Evolutionary conservation across 257 asterid species (phyloP), one percentile per base, ranked within the genome.

Genomic region (Osmanthus fragrans): DNA sequence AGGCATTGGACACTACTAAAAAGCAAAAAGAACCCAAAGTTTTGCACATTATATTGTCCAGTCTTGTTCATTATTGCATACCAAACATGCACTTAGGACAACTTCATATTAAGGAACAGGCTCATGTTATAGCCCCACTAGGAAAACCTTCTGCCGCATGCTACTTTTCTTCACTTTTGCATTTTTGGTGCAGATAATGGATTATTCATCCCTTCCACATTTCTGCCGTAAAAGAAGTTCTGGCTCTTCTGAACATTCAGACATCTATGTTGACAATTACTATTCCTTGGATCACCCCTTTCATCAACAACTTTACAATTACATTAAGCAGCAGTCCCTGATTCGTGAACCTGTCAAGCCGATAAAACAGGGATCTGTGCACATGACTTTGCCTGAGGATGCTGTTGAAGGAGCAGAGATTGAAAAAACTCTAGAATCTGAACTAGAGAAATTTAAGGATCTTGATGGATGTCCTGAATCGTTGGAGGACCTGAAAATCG

Each of bases 281-380:
- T 91, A 75, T 79, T 88, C 93, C 67, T 80, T 86, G 89, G 92
- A 89, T 83, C 94, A 91, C 85, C 94, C 91, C 0, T 91, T 89
- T 76, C 95, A 91, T 84, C 93, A 85, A 68, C 91, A 87, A 72
- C 89, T 88, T 58, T 89, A 91, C 63, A 80, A 81, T 74, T 85
- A 91, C 84, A 78, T 91, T 42, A 88, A 88, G 85, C 83, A 86
- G 84, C 95, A 88, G 82, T 74, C 81, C 39, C 40, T 72, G 77
- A 78, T 74, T 51, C 82, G 69, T 30, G 23, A 39, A 68, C 80
- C 80, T 19, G 75, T 69, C n/a, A 73, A 42, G 54, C 92, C 89
- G 54, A 10, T 79, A 40, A 88, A 85, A 73, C 94, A 89, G 73
- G 93, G 95, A 32, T 91, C 97, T 0, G 85, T 91, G 74, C 95